A percentile compares a stretch with the other conserved stretches of the same genome.
These are phyloP conservation scores for Cardiospermum halicacabum DNA, from an alignment of 345 rosid species.

Conservation along the genomic window DNA sequence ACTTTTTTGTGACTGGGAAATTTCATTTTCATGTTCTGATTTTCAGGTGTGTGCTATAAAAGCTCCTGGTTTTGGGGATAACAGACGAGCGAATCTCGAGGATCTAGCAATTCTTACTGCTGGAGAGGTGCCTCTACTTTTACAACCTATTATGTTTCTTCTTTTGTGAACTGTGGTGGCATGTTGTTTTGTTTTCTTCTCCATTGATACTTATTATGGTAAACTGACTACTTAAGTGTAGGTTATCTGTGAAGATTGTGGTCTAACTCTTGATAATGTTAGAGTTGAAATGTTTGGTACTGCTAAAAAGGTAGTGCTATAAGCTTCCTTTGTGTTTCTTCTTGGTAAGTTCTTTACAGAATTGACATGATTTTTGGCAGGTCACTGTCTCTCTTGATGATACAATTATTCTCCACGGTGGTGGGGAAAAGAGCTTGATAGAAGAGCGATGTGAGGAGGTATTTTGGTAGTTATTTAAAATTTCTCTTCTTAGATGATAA, in stretches of 20 bases:
- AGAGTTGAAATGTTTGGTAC: constrained; percentile 33
- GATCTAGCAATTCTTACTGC: constrained; percentile 48
- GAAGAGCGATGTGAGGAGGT: constrained; percentile 48
- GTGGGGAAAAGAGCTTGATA: constrained; percentile 32
- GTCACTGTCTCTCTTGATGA: constrained; percentile 34
- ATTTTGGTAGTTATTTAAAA: constrained; percentile 1
- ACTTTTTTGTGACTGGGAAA: not conserved
- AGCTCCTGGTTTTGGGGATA: constrained; percentile 53
- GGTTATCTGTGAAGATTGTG: constrained; percentile 35
- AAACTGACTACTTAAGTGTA: constrained; percentile 18
- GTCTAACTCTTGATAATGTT: constrained; percentile 39
- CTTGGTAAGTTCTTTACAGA: not conserved
- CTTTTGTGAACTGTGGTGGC: not conserved
- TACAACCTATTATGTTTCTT: not conserved
- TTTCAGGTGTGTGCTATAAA: constrained; percentile 43
- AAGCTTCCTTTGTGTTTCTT: constrained; percentile 3
- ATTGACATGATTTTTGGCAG: constrained; percentile 17
- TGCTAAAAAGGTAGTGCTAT: constrained; percentile 39
- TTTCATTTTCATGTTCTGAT: not conserved
- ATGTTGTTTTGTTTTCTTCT: not conserved
- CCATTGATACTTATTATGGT: constrained; percentile 2
- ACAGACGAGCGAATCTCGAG: constrained; percentile 33
- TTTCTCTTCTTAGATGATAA: not conserved
- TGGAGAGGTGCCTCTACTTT: constrained; percentile 25
- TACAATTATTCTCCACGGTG: constrained; percentile 36